Conservation (phyloP, 1,284 basidiomycete species). For the Blastosporella zonata region DNA sequence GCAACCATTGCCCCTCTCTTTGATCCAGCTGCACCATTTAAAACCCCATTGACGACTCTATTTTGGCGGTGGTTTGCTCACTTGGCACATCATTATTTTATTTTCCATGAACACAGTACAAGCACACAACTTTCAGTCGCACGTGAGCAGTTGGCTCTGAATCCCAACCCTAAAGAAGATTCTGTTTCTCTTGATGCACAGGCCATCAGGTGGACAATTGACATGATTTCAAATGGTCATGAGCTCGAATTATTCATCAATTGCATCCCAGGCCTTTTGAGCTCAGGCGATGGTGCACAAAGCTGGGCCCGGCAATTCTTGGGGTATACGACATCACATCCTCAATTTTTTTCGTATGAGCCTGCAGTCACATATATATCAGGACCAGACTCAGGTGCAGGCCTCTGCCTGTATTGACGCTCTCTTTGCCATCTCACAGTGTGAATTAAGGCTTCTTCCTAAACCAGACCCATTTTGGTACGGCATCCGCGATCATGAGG, state of each 20-base stretch:
- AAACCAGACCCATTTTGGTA: too few species aligned
- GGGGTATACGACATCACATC: too few species aligned
- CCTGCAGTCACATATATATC: background rate
- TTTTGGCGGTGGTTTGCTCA: too few species aligned
- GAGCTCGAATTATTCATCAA: background rate
- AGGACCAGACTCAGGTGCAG: background rate
- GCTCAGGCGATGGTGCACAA: background rate
- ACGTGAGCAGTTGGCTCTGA: background rate
- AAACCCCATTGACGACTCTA: background rate
- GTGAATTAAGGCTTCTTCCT: too few species aligned
- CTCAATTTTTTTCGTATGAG: too few species aligned
- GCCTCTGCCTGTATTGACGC: slow-evolving; percentile 1
- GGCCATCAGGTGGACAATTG: background rate
- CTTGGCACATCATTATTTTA: too few species aligned
- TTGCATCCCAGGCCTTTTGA: slow-evolving; percentile 4
- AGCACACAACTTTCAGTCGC: background rate
- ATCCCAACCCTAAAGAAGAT: background rate
- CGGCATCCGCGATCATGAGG: too few species aligned
- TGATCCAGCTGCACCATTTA: background rate
- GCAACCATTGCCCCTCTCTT: background rate
- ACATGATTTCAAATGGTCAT: background rate
- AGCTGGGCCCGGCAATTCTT: too few species aligned
- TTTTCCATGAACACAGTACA: too few species aligned
- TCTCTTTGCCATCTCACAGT: slow-evolving; percentile 1
- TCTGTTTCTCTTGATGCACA: background rate